phyloP scores from a whole-genome alignment of 306 rosid species.

The Prunus mongolica region DNA sequence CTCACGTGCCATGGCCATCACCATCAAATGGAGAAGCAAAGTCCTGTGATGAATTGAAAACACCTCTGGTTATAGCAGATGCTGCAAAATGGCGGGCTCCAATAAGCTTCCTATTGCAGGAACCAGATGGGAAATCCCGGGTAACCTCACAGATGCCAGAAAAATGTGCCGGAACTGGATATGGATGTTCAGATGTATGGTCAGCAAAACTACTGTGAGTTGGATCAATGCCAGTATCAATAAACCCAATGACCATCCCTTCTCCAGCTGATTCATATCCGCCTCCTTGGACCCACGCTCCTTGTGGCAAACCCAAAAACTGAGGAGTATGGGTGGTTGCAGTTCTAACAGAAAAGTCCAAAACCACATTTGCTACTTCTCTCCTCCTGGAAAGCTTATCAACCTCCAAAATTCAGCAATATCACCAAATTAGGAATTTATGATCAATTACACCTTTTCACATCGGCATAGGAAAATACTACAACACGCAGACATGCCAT shows the following conservation, averaged over 20 bases:
- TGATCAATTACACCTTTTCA: neutral
- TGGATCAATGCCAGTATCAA: slow-evolving; percentile 97
- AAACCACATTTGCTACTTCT: slow-evolving; percentile 78
- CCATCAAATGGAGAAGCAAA: slow-evolving; percentile 97
- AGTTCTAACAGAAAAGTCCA: slow-evolving; percentile 90
- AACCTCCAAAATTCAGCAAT: slow-evolving; percentile 50
- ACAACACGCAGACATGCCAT: neutral
- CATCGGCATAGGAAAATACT: neutral
- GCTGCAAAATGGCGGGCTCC: slow-evolving; percentile 98
- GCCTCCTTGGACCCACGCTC: slow-evolving; percentile 87
- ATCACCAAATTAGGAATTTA: neutral
- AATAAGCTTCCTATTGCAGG: slow-evolving; percentile 95
- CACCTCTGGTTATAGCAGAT: slow-evolving; percentile 95
- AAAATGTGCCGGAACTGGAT: slow-evolving; percentile 83
- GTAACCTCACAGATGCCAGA: slow-evolving; percentile 95
- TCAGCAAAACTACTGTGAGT: slow-evolving; percentile 82
- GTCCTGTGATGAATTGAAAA: slow-evolving; percentile 80
- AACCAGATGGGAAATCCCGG: slow-evolving; percentile 92
- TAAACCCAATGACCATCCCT: slow-evolving; percentile 82
- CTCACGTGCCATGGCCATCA: slow-evolving; percentile 99
- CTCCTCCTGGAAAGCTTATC: slow-evolving; percentile 69
- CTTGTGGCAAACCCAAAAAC: slow-evolving; percentile 88
- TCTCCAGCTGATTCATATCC: slow-evolving; percentile 88
- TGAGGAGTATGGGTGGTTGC: slow-evolving; percentile 95
- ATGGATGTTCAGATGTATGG: slow-evolving; percentile 33